A percentile compares a stretch with the other conserved stretches of the same genome.
Conservation (phyloP, 441 rosid species). For the Eutrema salsugineum region DNA sequence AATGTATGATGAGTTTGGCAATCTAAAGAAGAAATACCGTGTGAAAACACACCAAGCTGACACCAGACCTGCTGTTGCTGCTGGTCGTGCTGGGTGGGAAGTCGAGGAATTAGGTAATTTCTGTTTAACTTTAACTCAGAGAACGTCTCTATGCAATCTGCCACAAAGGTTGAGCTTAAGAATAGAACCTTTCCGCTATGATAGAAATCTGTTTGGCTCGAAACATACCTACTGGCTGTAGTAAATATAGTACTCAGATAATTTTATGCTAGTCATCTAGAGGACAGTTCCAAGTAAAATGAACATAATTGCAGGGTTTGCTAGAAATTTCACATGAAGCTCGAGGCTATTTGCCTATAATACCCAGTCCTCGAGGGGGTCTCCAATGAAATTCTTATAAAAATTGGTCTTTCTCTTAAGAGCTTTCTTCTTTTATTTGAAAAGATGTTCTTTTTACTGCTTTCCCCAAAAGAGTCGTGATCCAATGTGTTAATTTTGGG, state of each 20-base stretch:
- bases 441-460: not conserved
- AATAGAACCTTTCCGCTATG: not conserved
- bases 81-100: constrained; percentile 99
- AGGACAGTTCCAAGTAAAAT: not conserved
- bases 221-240: not conserved
- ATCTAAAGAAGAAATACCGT: constrained; percentile 92
- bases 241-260: not conserved
- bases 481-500: not conserved
- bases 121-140: not conserved
- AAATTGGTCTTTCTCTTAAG: not conserved
- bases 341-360: not conserved
- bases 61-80: constrained; percentile 57
- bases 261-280: not conserved
- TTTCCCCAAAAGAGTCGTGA: not conserved
- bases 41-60: constrained; percentile 81
- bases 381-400: not conserved
- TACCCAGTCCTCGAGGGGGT: not conserved
- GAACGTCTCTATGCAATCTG: not conserved
- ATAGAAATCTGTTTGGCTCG: not conserved
- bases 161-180: not conserved
- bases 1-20: constrained; percentile 97
- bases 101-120: constrained; percentile 83
- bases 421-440: not conserved
- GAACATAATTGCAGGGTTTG: not conserved
- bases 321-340: not conserved